phyloP scores from a whole-genome alignment of 345 rosid genomes.

The Eucalyptus regnans region DNA sequence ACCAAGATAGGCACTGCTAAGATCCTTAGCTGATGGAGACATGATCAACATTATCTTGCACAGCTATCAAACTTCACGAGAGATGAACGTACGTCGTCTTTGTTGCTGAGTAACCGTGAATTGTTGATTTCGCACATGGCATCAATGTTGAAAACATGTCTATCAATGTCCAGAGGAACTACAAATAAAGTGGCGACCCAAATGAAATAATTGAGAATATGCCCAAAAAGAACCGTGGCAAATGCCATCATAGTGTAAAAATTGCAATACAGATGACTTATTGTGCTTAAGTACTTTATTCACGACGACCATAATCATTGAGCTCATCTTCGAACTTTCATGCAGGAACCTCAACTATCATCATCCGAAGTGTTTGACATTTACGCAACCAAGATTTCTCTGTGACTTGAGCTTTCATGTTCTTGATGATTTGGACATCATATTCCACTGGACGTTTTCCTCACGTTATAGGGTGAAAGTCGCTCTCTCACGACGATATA shows the following conservation, averaged over 20 bases:
- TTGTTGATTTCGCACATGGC: not conserved
- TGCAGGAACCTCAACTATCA: constrained; percentile 70
- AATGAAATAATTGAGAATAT: not conserved
- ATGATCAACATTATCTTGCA: not conserved
- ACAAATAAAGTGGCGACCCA: not conserved
- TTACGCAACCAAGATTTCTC: constrained; percentile 29
- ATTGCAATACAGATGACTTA: not conserved
- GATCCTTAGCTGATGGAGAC: not conserved
- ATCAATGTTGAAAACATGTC: not conserved
- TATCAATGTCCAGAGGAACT: not conserved
- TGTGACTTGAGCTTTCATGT: constrained; percentile 2
- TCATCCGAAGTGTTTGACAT: constrained; percentile 46
- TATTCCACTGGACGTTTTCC: not conserved
- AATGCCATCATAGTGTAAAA: not conserved
- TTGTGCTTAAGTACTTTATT: not conserved
- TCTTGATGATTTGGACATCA: not conserved
- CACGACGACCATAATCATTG: not conserved
- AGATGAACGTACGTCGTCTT: not conserved
- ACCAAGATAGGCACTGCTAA: not conserved
- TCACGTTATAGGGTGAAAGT: not conserved
- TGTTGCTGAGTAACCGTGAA: not conserved
- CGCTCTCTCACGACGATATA: not conserved
- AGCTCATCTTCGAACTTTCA: not conserved
- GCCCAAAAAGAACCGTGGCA: not conserved
- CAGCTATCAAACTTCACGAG: not conserved